phyloP scores from a whole-genome alignment of 1,284 basidiomycete genomes.

The Filobasidium uniguttulatum region DNA sequence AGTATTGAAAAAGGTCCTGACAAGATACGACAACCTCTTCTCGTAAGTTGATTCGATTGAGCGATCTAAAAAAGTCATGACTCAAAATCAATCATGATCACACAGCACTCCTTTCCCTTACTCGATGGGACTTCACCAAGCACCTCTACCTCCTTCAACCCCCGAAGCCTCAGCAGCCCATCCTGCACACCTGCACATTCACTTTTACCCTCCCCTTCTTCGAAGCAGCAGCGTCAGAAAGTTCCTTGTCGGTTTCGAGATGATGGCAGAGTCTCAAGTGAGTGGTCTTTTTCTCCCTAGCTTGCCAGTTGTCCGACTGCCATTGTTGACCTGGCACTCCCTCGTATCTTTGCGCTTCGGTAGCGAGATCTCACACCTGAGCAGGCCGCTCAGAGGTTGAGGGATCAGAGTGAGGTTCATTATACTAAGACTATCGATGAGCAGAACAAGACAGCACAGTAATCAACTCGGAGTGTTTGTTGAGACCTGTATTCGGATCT shows the following conservation, averaged over 20 bases:
- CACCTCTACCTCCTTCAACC: conserved; percentile 44
- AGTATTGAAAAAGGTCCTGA: conserved; percentile 52
- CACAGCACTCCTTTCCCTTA: conserved; percentile 69
- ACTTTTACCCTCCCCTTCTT: conserved; percentile 77
- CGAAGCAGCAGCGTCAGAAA: conserved; percentile 72
- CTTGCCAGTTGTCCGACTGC: background rate
- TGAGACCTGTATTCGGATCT: too few relatives aligned
- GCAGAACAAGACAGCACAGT: too few relatives aligned
- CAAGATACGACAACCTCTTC: conserved; percentile 74
- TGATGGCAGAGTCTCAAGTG: conserved; percentile 74
- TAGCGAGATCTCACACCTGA: conserved; percentile 75
- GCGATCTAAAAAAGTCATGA: too few relatives aligned
- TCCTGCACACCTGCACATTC: conserved; percentile 71
- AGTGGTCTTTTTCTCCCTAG: background rate
- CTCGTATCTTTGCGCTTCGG: too few relatives aligned
- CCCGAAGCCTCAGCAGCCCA: conserved; percentile 14
- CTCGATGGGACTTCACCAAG: conserved; percentile 89
- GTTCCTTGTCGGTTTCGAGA: conserved; percentile 87
- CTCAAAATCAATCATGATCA: conserved; percentile 1
- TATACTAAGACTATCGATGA: conserved; percentile 26
- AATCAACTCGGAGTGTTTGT: too few relatives aligned
- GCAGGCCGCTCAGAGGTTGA: conserved; percentile 60
- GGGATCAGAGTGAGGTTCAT: conserved; percentile 44
- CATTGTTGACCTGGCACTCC: too few relatives aligned
- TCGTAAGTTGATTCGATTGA: conserved; percentile 31